These are phyloP conservation scores for Fusarium sp. DNA, from an alignment of 2,329 filamentous ascomycete species.

Conservation along the genomic window DNA sequence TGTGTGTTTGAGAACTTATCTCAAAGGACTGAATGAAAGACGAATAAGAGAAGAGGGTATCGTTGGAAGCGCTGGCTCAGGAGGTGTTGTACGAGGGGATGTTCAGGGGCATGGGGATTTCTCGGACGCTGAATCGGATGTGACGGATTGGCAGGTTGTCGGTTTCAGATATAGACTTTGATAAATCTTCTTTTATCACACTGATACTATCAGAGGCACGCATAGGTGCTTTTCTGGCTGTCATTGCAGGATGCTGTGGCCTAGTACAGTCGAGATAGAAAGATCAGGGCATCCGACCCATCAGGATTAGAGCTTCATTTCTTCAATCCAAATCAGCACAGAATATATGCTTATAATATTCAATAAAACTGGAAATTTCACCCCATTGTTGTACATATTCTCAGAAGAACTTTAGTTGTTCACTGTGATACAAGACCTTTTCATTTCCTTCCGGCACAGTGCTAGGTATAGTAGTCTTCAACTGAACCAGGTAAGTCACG, in stretches of 20 bases:
- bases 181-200: neutral
- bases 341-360: neutral
- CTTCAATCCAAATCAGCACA: neutral
- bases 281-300: too few species aligned
- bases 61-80: constrained; percentile 53
- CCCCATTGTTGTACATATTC: neutral
- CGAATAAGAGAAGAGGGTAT: constrained; percentile 56
- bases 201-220: too few species aligned
- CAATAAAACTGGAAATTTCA: too few species aligned
- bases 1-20: constrained; percentile 56
- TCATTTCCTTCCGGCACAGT: neutral
- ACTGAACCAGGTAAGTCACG: constrained; percentile 12
- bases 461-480: neutral
- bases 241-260: too few species aligned
- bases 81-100: constrained; percentile 52
- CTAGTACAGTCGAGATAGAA: neutral
- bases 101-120: constrained; percentile 31
- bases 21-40: constrained; percentile 56
- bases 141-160: constrained; percentile 67
- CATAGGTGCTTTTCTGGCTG: neutral
- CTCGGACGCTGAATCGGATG: constrained; percentile 57
- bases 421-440: neutral
- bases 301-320: neutral
- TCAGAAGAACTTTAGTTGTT: neutral
- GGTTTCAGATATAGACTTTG: constrained; percentile 66